Conservation (phyloP, 805 yeast genomes). For the Metschnikowia koreensis region DNA sequence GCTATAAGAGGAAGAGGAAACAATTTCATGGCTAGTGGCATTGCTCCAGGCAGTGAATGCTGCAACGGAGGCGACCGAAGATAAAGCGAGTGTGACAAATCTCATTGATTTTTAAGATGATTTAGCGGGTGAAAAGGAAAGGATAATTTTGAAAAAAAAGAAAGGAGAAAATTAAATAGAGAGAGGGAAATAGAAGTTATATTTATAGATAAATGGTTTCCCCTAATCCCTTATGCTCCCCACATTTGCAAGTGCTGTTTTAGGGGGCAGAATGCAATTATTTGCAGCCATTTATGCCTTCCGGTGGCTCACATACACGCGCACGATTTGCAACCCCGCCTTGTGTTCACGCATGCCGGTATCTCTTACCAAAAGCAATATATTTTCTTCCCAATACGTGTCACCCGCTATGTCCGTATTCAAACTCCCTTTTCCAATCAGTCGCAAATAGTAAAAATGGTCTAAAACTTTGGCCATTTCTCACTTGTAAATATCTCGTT, state of each 20-base stretch:
- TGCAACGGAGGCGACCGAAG: constrained; percentile 3
- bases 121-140: not conserved
- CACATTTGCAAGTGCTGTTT: not conserved
- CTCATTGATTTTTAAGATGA: not conserved
- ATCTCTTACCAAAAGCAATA: too few relatives aligned
- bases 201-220: not conserved
- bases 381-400: too few relatives aligned
- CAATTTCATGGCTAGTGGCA: not conserved
- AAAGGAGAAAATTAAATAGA: not conserved
- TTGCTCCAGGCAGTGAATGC: constrained; percentile 6
- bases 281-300: not conserved
- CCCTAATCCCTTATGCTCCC: not conserved
- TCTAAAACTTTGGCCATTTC: too few relatives aligned
- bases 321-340: not conserved
- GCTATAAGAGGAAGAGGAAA: not conserved
- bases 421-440: too few relatives aligned
- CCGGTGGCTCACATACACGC: not conserved
- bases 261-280: not conserved
- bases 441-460: too few relatives aligned
- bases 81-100: constrained; percentile 7
- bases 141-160: not conserved
- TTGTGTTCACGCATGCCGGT: not conserved
- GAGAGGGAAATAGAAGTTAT: not conserved
- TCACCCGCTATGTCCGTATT: too few relatives aligned
- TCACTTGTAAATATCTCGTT: too few relatives aligned